Evolutionary conservation across 148 eudicot genomes (phyloP).

Genomic region (Chenopodium album): DNA sequence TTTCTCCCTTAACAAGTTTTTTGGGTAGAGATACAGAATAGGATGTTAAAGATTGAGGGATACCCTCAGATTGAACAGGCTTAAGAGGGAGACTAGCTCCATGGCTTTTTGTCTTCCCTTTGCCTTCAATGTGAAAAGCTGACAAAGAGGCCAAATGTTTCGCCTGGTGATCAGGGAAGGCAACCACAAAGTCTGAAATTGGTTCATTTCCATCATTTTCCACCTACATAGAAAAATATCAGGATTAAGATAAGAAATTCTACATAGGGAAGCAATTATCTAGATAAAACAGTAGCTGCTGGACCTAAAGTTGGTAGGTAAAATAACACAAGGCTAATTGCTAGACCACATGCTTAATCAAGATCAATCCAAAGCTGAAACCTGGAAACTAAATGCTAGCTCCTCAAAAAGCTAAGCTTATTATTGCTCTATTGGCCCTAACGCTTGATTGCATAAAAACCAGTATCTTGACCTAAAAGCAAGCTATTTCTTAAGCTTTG

Average conservation of each 20-base stretch:
- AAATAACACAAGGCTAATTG: background rate
- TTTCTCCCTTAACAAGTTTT: conserved; percentile 60
- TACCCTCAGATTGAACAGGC: conserved; percentile 47
- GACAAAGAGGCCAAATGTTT: conserved; percentile 59
- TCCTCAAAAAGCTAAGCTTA: background rate
- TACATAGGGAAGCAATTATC: background rate
- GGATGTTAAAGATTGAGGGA: conserved; percentile 54
- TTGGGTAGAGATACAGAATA: conserved; percentile 67
- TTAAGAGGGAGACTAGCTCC: conserved; percentile 48
- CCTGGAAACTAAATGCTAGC: background rate
- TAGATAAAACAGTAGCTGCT: background rate
- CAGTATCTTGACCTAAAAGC: background rate
- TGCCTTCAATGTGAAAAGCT: conserved; percentile 53
- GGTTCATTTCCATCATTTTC: conserved; percentile 69
- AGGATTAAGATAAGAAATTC: conserved; percentile 15
- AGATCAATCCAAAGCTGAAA: background rate
- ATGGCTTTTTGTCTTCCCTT: conserved; percentile 54
- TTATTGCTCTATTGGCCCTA: background rate
- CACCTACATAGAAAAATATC: conserved; percentile 42
- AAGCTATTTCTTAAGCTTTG: background rate
- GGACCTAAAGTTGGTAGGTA: background rate
- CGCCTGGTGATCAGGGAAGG: conserved; percentile 71
- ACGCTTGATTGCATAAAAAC: background rate
- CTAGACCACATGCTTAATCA: background rate
- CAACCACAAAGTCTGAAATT: conserved; percentile 58